Percentiles rank a stretch among this genome's conserved stretches.
Evolutionary conservation across 2,329 filamentous ascomycete genomes (phyloP).

Genomic region (Neofusicoccum sp.): DNA sequence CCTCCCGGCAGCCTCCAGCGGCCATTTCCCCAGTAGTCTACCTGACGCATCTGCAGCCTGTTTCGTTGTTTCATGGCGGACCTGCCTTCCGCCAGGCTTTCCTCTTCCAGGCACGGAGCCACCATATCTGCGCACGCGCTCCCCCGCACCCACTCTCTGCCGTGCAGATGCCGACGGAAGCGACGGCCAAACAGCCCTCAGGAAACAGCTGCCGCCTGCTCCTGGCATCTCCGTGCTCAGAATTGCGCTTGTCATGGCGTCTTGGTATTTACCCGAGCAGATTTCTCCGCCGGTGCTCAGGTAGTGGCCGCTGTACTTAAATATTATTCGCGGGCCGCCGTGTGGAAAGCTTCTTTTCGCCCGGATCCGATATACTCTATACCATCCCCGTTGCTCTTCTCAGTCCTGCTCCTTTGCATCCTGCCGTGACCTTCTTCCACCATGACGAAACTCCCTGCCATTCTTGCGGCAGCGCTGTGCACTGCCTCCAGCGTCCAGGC

Average conservation of each 20-base stretch:
- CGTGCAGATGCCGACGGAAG: not conserved
- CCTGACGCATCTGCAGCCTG: no score
- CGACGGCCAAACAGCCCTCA: not conserved
- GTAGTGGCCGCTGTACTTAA: not conserved
- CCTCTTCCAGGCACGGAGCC: constrained; percentile 14
- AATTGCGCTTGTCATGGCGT: not conserved
- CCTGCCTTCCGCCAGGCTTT: constrained; percentile 7
- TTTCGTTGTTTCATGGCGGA: constrained; percentile 14
- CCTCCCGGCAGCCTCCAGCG: not conserved
- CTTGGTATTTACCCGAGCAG: constrained; percentile 1
- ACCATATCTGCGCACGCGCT: constrained; percentile 1
- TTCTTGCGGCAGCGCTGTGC: constrained; percentile 9
- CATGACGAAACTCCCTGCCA: constrained; percentile 2
- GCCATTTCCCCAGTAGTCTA: not conserved
- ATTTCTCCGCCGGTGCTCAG: not conserved
- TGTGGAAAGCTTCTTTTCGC: not conserved
- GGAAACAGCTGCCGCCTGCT: constrained; percentile 4
- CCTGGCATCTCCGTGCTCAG: constrained; percentile 1
- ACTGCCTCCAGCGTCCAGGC: constrained; percentile 5
- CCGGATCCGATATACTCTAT: not conserved
- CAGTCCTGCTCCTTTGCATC: not conserved
- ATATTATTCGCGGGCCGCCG: not conserved
- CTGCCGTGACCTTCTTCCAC: not conserved
- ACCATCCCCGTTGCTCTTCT: not conserved
- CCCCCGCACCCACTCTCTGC: constrained; percentile 3